Evolutionary conservation across 805 yeast species (phyloP).

Genomic region (Starmerella ratchasimensis): DNA sequence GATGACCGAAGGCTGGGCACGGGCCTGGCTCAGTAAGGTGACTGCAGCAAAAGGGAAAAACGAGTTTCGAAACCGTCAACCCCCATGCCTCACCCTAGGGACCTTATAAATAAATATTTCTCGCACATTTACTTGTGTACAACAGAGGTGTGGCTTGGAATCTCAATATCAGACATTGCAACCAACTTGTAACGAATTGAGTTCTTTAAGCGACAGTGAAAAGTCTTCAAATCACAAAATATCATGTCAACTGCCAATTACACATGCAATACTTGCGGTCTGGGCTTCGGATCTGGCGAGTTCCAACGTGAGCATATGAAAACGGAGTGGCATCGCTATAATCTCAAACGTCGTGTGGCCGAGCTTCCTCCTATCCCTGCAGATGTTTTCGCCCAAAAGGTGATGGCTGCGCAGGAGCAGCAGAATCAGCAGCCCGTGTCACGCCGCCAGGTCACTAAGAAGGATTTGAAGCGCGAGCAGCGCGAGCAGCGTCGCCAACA

Average conservation of each 20-base stretch:
- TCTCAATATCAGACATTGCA: background rate
- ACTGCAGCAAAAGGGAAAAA: conserved; percentile 3
- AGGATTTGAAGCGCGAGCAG: conserved; percentile 27
- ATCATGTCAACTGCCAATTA: conserved; percentile 23
- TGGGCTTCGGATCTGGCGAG: conserved; percentile 68
- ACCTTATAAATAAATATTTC: no score
- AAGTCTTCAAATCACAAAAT: no score
- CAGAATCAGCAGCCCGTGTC: conserved; percentile 14
- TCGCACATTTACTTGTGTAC: background rate
- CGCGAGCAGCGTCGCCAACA: conserved; percentile 15
- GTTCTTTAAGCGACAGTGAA: no score
- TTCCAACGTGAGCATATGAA: conserved; percentile 88
- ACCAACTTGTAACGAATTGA: no score
- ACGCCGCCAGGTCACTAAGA: conserved; percentile 27
- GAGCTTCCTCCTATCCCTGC: conserved; percentile 59
- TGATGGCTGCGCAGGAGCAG: conserved; percentile 27
- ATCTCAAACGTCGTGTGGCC: conserved; percentile 85
- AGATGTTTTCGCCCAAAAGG: conserved; percentile 58
- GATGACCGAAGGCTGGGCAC: background rate
- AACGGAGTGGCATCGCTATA: conserved; percentile 96
- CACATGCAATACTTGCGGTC: conserved; percentile 83
- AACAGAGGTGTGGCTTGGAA: background rate
- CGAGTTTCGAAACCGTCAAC: no score
- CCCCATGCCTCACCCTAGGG: no score
- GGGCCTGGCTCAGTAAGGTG: background rate